A percentile compares a stretch with the other conserved stretches of the same genome.
Evolutionary conservation across 495 filamentous ascomycete genomes (phyloP).

Genomic region (Glonium stellatum): DNA sequence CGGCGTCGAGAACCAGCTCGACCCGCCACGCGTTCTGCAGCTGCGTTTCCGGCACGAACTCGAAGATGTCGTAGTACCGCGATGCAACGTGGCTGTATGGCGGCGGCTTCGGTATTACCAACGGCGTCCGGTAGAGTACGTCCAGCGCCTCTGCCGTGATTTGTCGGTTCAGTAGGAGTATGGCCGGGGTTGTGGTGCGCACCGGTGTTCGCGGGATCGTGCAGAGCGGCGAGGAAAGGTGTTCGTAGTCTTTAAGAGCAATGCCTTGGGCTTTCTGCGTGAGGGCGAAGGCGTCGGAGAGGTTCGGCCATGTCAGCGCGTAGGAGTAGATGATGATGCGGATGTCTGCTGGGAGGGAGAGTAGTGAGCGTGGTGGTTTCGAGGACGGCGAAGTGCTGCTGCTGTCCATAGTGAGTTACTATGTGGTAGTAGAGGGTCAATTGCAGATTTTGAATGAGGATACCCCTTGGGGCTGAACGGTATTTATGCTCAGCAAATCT

Average conservation of each 20-base stretch:
- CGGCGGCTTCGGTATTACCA: neutral
- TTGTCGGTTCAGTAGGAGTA: conserved; percentile 24
- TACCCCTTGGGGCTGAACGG: too few species aligned
- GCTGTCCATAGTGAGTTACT: neutral
- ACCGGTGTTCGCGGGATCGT: neutral
- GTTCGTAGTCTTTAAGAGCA: neutral
- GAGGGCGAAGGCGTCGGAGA: neutral
- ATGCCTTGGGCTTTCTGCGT: neutral
- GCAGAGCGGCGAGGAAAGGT: neutral
- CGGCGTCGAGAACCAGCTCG: neutral
- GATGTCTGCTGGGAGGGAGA: conserved; percentile 1
- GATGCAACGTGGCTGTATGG: neutral
- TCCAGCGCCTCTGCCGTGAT: conserved; percentile 17
- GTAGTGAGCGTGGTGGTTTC: neutral
- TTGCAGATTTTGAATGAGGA: too few species aligned
- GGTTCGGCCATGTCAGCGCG: neutral
- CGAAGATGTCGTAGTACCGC: neutral
- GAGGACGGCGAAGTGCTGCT: neutral
- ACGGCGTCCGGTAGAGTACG: neutral
- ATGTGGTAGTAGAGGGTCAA: too few species aligned
- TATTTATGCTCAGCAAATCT: too few species aligned
- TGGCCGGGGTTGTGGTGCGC: conserved; percentile 12
- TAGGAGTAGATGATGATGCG: conserved; percentile 3
- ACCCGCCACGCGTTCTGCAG: neutral
- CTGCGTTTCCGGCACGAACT: neutral